phyloP scores from a whole-genome alignment of 2,329 filamentous ascomycete species.

The Penicillium thymicola region DNA sequence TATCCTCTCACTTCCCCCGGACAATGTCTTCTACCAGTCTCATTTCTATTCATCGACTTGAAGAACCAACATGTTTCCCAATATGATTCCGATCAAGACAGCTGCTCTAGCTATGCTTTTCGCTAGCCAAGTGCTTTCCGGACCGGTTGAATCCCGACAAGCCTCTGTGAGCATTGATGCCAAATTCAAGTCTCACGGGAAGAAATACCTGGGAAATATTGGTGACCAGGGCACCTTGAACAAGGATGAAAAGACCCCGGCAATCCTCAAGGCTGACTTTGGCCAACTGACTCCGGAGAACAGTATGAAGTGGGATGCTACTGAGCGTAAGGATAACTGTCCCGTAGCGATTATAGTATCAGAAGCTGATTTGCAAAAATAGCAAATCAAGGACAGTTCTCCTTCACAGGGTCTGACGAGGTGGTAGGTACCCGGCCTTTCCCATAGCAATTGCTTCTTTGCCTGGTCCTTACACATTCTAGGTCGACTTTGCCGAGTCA shows the following conservation, averaged over 20 bases:
- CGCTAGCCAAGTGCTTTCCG: neutral
- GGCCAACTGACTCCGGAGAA: conserved; percentile 64
- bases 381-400: neutral
- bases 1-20: neutral
- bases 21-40: neutral
- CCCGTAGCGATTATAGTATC: neutral
- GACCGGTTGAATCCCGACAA: conserved; percentile 9
- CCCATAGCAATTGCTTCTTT: conserved; percentile 30
- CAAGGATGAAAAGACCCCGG: conserved; percentile 58
- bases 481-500: conserved; percentile 37
- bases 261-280: conserved; percentile 59
- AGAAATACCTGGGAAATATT: conserved; percentile 63
- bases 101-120: conserved; percentile 8
- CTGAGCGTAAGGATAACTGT: conserved; percentile 45
- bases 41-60: neutral
- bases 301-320: conserved; percentile 62
- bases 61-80: neutral
- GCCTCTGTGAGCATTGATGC: conserved; percentile 48
- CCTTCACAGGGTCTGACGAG: conserved; percentile 53
- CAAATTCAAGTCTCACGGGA: conserved; percentile 58
- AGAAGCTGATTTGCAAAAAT: neutral
- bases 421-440: conserved; percentile 25
- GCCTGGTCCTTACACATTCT: conserved; percentile 53
- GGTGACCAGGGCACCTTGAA: conserved; percentile 52
- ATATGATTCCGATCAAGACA: conserved; percentile 11